Base-by-base conservation (phyloP, 176 grass and related monocot species). In the Cenchrus purpureus region DNA sequence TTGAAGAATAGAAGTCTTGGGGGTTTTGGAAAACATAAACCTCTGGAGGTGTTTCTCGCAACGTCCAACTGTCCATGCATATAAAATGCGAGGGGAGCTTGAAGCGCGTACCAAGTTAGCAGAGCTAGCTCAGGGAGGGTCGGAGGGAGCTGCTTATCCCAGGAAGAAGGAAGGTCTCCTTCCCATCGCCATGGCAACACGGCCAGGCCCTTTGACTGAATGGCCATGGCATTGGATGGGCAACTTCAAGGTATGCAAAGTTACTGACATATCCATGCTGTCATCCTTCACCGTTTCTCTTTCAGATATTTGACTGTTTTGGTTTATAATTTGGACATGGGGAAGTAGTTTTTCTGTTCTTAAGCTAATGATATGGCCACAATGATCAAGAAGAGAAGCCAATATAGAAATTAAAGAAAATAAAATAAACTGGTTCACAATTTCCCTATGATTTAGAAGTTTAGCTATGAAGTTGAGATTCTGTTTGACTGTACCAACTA, bases 191-290 rank as follows among this genome's bases (percentile, higher is more conserved):
- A 98, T 98, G 95, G 95, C 92, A 91, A 88, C 90, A 51, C 86
- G 75, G 63, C 95, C 95, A 0, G 95, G 95, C 4, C 87, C 88
- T 77, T 87, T 98, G 79, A 95, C 89, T 12, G 68, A 93, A 87
- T 98, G 95, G 95, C 95, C 95, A 88, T 98, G 95, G 95, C 87
- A 91, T 12, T 88, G 95, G 82, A 92, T 98, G 45, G 92, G 95
- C 43, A 91, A 79, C 61, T 95, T 93, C 91, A 98, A 98, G 92
- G 95, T 98, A 82, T 68, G 75, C 54, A 22, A 12, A 71, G 29
- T n/a, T 20, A 31, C 67, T 44, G 15, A 68, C 53, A 59, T 42
- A 20, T 60, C 44, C 12, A 29, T n/a, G 49, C 12, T 69, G 59
- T 34, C 59, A 61, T 32, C 19, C 51, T 52, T 60, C 19, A 60